Percentiles rank a stretch among this genome's conserved stretches.
phyloP scores from a whole-genome alignment of 2,329 filamentous ascomycete genomes.

The Cladosporium sp. region DNA sequence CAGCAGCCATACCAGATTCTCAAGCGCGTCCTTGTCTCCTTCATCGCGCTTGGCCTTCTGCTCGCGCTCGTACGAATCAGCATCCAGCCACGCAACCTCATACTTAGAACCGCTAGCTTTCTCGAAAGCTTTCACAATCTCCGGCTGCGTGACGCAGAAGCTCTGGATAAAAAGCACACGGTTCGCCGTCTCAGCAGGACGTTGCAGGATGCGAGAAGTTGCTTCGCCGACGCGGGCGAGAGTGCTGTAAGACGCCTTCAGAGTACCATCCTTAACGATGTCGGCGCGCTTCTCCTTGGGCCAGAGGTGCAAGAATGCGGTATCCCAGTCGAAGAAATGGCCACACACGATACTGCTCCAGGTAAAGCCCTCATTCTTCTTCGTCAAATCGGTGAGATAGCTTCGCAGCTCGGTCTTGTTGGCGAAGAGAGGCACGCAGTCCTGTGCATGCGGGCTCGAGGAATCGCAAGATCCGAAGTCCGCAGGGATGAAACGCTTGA shows the following conservation, averaged over 20 bases:
- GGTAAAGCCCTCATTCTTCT: slow-evolving; percentile 48
- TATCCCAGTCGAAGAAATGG: slow-evolving; percentile 63
- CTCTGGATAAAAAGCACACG: slow-evolving; percentile 60
- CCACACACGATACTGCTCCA: slow-evolving; percentile 64
- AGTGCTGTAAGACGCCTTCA: slow-evolving; percentile 55
- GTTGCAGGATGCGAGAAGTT: slow-evolving; percentile 53
- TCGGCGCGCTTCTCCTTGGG: slow-evolving; percentile 52
- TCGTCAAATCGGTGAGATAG: slow-evolving; percentile 51
- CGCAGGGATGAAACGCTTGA: slow-evolving; percentile 63
- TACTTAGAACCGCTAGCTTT: slow-evolving; percentile 52
- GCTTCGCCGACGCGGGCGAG: slow-evolving; percentile 55
- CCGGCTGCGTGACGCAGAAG: slow-evolving; percentile 60
- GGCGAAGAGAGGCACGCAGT: slow-evolving; percentile 54
- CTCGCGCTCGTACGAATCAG: slow-evolving; percentile 35
- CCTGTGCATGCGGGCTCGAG: slow-evolving; percentile 39
- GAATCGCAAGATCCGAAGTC: slow-evolving; percentile 56
- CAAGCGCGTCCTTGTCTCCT: slow-evolving; percentile 35
- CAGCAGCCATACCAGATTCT: slow-evolving; percentile 37
- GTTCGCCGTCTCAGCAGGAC: slow-evolving; percentile 58
- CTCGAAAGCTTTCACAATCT: slow-evolving; percentile 58
- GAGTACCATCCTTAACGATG: slow-evolving; percentile 60
- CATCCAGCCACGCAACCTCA: slow-evolving; percentile 47
- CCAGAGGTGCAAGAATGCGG: slow-evolving; percentile 59
- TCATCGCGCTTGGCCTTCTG: slow-evolving; percentile 41
- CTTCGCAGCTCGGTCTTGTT: slow-evolving; percentile 54